These are phyloP conservation scores for Polygonum maritimum DNA, from an alignment of 148 eudicot species.

Conservation along the genomic window DNA sequence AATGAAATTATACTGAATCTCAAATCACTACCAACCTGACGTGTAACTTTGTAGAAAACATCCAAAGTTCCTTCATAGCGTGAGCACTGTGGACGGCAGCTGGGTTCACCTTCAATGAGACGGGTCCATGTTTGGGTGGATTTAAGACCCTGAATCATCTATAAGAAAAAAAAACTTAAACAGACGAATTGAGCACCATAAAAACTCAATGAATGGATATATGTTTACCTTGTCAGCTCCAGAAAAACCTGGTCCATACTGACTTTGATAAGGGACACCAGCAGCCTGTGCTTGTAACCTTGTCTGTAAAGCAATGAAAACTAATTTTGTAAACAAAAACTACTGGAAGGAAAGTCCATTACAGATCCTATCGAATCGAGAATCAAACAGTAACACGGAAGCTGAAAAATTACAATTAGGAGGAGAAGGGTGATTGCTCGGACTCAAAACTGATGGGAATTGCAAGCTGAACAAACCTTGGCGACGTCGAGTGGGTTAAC, in stretches of 20 bases:
- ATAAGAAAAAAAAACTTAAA: constrained; percentile 12
- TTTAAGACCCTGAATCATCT: constrained; percentile 59
- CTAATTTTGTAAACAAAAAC: too few relatives aligned
- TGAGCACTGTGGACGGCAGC: constrained; percentile 36
- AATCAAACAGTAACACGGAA: background rate
- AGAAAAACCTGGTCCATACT: constrained; percentile 34
- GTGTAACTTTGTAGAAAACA: constrained; percentile 66
- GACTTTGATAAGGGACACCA: constrained; percentile 46
- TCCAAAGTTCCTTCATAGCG: constrained; percentile 80
- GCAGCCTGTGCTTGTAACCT: constrained; percentile 99
- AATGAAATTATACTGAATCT: too few relatives aligned
- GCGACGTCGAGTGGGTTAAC: constrained; percentile 96
- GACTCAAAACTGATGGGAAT: background rate
- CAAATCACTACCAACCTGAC: constrained; percentile 48
- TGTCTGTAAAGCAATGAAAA: constrained; percentile 36
- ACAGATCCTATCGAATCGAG: background rate
- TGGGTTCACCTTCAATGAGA: constrained; percentile 32
- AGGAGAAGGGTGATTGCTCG: background rate
- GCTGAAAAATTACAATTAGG: background rate
- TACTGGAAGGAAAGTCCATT: too few relatives aligned
- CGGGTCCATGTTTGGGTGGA: constrained; percentile 30
- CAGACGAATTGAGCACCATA: background rate
- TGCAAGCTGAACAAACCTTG: constrained; percentile 33
- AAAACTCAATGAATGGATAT: background rate
- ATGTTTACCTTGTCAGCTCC: constrained; percentile 39